Conservation (phyloP, 352 stramenopile species). For the Halophytophthora batemanensis region DNA sequence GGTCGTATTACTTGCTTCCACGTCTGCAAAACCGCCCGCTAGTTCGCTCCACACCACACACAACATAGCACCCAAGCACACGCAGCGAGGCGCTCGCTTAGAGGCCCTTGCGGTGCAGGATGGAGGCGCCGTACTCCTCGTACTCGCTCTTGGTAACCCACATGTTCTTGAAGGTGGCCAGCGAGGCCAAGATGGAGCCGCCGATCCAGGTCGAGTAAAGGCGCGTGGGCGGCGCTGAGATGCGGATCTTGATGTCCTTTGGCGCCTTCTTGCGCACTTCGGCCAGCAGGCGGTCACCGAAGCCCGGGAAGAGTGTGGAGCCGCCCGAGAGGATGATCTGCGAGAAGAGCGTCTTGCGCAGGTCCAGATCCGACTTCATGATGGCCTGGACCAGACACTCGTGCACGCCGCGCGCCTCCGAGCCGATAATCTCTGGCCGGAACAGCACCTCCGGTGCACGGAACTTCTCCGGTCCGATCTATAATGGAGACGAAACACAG, state of each 20-base stretch:
- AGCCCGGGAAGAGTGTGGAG: constrained; percentile 94
- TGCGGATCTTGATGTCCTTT: constrained; percentile 93
- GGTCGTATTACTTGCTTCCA: constrained; percentile 25
- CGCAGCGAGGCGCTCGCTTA: constrained; percentile 23
- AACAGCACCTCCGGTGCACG: constrained; percentile 81
- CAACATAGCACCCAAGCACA: constrained; percentile 27
- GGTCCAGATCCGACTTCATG: constrained; percentile 97
- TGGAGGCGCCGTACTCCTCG: constrained; percentile 96
- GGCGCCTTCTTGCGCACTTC: constrained; percentile 91
- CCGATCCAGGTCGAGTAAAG: constrained; percentile 97
- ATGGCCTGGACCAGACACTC: constrained; percentile 91
- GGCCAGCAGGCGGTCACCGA: constrained; percentile 93
- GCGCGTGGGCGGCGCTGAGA: constrained; percentile 94
- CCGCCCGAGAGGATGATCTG: constrained; percentile 93
- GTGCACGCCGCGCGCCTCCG: constrained; percentile 76
- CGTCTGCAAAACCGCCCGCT: constrained; percentile 9
- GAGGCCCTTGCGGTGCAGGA: constrained; percentile 96
- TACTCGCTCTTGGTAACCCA: constrained; percentile 99
- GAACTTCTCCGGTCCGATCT: constrained; percentile 83
- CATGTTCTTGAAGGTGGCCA: constrained; percentile 99
- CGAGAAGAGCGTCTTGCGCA: constrained; percentile 91
- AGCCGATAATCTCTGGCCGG: constrained; percentile 80
- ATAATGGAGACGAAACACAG: constrained; percentile 2
- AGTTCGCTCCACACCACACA: constrained; percentile 22
- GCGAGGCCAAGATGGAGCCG: constrained; percentile 95